Conservation (phyloP, 2,329 filamentous ascomycete genomes). For the Aspergillus sp. region DNA sequence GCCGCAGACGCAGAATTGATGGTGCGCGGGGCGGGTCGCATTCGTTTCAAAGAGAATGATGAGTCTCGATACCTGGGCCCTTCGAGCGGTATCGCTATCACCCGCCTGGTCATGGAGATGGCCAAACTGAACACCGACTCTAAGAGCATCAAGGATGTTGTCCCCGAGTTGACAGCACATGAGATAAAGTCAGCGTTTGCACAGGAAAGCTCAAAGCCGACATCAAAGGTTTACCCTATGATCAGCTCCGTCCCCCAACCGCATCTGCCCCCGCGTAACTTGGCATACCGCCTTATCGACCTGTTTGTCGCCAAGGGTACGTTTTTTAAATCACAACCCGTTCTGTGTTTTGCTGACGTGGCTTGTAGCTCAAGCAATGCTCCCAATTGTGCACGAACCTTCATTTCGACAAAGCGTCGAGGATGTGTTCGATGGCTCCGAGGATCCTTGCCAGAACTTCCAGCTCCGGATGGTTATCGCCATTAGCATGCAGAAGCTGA, state of each 20-base stretch:
- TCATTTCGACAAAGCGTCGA: slow-evolving; percentile 67
- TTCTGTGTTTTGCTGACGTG: slow-evolving; percentile 11
- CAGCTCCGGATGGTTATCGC: slow-evolving; percentile 84
- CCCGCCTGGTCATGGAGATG: slow-evolving; percentile 87
- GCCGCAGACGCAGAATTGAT: slow-evolving; percentile 70
- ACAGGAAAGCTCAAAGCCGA: slow-evolving; percentile 56
- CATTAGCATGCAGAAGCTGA: slow-evolving; percentile 87
- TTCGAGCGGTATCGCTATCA: slow-evolving; percentile 92
- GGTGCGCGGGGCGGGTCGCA: slow-evolving; percentile 74
- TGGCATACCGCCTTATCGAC: slow-evolving; percentile 71
- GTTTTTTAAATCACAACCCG: slow-evolving; percentile 11
- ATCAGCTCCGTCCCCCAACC: slow-evolving; percentile 75
- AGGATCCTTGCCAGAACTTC: slow-evolving; percentile 77
- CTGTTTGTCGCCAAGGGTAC: slow-evolving; percentile 77
- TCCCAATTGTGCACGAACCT: slow-evolving; percentile 77
- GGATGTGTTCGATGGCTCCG: slow-evolving; percentile 66
- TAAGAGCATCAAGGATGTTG: slow-evolving; percentile 83
- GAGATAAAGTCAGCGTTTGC: slow-evolving; percentile 59
- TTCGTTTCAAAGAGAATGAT: slow-evolving; percentile 74
- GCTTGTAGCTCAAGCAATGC: slow-evolving; percentile 68
- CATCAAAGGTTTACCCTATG: slow-evolving; percentile 77
- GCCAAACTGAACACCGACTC: slow-evolving; percentile 89
- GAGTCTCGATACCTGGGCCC: slow-evolving; percentile 87
- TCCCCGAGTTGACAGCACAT: slow-evolving; percentile 63
- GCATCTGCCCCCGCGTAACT: slow-evolving; percentile 60